Evolutionary conservation across 2,329 filamentous ascomycete genomes (phyloP).

Genomic region (Allantophomopsis lycopodina): DNA sequence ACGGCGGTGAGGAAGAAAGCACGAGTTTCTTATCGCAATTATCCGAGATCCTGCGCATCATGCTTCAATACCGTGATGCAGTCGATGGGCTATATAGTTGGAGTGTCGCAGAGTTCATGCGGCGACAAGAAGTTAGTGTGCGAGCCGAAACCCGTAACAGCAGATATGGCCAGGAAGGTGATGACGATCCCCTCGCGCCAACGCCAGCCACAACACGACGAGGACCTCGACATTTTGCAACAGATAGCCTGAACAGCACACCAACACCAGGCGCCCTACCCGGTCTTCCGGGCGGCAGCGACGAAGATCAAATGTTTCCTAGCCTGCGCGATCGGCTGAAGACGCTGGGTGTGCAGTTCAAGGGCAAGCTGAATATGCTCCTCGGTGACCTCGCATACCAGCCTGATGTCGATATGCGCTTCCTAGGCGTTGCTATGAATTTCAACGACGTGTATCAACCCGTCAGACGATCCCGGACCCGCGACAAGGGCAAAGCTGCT

Average conservation of each 20-base stretch:
- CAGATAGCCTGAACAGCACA: slow-evolving; percentile 1
- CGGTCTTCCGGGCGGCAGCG: slow-evolving; percentile 12
- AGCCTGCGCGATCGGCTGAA: slow-evolving; percentile 61
- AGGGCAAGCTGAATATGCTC: slow-evolving; percentile 61
- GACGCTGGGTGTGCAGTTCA: slow-evolving; percentile 64
- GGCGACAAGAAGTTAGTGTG: slow-evolving; percentile 72
- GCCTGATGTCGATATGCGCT: slow-evolving; percentile 87
- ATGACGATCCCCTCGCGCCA: slow-evolving; percentile 10
- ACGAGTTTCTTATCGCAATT: slow-evolving; percentile 81
- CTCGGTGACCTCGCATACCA: slow-evolving; percentile 87
- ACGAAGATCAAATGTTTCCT: slow-evolving; percentile 54
- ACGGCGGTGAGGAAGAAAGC: slow-evolving; percentile 37
- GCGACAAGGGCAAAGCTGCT: too few species aligned
- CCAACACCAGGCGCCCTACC: slow-evolving; percentile 13
- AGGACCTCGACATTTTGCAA: slow-evolving; percentile 6
- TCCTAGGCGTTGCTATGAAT: slow-evolving; percentile 95
- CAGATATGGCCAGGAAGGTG: slow-evolving; percentile 16
- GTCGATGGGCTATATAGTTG: slow-evolving; percentile 92
- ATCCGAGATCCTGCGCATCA: slow-evolving; percentile 81
- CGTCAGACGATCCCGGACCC: slow-evolving; percentile 31
- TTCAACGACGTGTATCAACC: slow-evolving; percentile 96
- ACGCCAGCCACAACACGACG: slow-evolving; percentile 16
- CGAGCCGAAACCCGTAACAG: slow-evolving; percentile 44
- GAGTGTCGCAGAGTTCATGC: slow-evolving; percentile 87
- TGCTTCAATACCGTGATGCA: slow-evolving; percentile 86